phyloP scores from a whole-genome alignment of 495 filamentous ascomycete genomes.

The Daldinia childiae region DNA sequence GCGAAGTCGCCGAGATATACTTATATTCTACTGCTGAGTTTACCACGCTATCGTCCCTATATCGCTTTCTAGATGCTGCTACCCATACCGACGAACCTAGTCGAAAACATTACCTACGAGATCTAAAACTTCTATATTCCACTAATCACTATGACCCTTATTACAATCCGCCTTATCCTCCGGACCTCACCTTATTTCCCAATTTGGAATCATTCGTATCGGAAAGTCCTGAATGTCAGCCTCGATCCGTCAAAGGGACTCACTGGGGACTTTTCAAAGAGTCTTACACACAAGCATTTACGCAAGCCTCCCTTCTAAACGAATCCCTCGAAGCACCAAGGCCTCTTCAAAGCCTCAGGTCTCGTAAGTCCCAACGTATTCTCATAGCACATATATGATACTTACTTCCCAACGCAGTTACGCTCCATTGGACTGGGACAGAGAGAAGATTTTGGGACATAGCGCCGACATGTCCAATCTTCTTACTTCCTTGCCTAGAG shows the following conservation, averaged over 20 bases:
- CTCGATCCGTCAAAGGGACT: constrained; percentile 4
- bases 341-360: constrained; percentile 22
- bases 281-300: constrained; percentile 16
- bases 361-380: background rate
- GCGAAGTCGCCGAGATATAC: constrained; percentile 17
- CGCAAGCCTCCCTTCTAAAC: constrained; percentile 21
- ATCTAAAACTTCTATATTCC: constrained; percentile 19
- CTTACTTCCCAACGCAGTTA: constrained; percentile 6
- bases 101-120: constrained; percentile 14
- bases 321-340: background rate
- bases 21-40: constrained; percentile 24
- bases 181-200: constrained; percentile 16
- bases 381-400: background rate
- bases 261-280: constrained; percentile 12
- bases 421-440: constrained; percentile 16
- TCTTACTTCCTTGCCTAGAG: constrained; percentile 20
- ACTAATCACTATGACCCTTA: background rate
- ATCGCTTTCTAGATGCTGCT: constrained; percentile 10
- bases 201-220: constrained; percentile 21
- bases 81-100: constrained; percentile 7
- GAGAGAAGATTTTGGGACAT: constrained; percentile 10
- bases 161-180: background rate
- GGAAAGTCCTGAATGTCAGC: constrained; percentile 31
- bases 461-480: constrained; percentile 15
- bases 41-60: constrained; percentile 10